Base-by-base conservation (phyloP, 208 protist species). In the Acanthamoeba royreba region DNA sequence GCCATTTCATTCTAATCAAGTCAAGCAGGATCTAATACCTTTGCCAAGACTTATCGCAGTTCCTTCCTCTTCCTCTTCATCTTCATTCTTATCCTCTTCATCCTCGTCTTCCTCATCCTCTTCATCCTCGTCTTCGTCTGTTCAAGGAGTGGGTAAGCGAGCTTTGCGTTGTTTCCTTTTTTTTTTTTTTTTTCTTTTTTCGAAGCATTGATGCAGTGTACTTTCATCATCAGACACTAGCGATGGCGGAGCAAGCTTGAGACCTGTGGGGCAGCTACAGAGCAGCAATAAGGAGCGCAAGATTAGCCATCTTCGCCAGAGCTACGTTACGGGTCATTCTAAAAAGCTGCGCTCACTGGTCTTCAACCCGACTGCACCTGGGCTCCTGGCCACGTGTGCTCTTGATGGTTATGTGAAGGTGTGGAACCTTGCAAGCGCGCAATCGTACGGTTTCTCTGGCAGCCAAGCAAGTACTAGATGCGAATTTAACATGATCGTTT, bases 311-410 rank as follows among this genome's bases (percentile, higher is more conserved):
- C 35, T 77, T 17, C 66, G 66, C 3, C 66, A 77, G 66, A 77
- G 35, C 66, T 77, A 77, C 35, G 66, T 77, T 2, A 77, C 66
- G 3, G 66, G 66, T 40, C 66, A 77, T 40, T 7, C 35, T 40
- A 77, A 77, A 40, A 77, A 77, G 66, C 66, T 77, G 66, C 66
- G 66, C 66, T 77, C 66, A 40, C 66, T 77, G 17, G 66, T 77
- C 4, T 77, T 77, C 66, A 77, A 77, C 35, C 66, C 66, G 35
- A 77, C 66, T 22, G 28, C 66, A 40, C 66, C 66, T 40, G 45
- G 45, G 35, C 35, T 77, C 35, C 66, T 77, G 31, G 66, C 66
- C 66, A 77, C 66, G 15, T 77, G 66, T 15, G 66, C 66, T 4
- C 66, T 77, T 19, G 66, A 77, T 9, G 66, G 66, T 40, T 77